Evolutionary conservation across 192 early-diverging fungal species (phyloP).

Genomic region (Backusella parvicylindrica): DNA sequence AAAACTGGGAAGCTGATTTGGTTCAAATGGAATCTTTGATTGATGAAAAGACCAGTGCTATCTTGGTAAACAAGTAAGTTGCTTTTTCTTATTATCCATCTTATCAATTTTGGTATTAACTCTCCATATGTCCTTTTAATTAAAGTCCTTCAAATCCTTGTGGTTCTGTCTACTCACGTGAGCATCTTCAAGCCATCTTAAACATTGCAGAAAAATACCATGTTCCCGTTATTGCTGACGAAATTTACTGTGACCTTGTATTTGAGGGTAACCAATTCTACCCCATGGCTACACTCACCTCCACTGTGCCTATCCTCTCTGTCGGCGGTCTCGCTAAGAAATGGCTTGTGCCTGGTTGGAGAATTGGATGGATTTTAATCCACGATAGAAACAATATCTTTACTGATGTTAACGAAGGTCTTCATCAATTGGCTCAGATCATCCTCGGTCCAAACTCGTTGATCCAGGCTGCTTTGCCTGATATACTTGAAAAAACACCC

Average conservation of each 20-base stretch:
- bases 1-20: slow-evolving; percentile 84
- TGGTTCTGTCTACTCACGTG: slow-evolving; percentile 76
- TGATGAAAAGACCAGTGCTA: slow-evolving; percentile 74
- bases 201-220: slow-evolving; percentile 68
- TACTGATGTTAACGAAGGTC: slow-evolving; percentile 59
- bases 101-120: background rate
- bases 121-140: no score
- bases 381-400: slow-evolving; percentile 65
- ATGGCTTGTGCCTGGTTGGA: slow-evolving; percentile 91
- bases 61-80: slow-evolving; percentile 79
- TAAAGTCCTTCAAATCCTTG: slow-evolving; percentile 83
- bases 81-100: background rate
- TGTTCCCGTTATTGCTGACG: slow-evolving; percentile 84
- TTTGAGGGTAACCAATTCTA: slow-evolving; percentile 61
- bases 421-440: slow-evolving; percentile 70
- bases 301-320: slow-evolving; percentile 78
- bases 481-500: slow-evolving; percentile 73
- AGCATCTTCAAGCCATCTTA: slow-evolving; percentile 71
- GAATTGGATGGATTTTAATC: slow-evolving; percentile 85
- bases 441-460: slow-evolving; percentile 81
- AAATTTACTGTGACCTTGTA: slow-evolving; percentile 91
- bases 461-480: slow-evolving; percentile 73
- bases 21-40: slow-evolving; percentile 76
- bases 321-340: slow-evolving; percentile 87
- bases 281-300: slow-evolving; percentile 68